Evolutionary conservation across 2,329 filamentous ascomycete genomes (phyloP), one percentile per base, ranked within the genome.

Genomic region (Ophiostoma pallidulum): DNA sequence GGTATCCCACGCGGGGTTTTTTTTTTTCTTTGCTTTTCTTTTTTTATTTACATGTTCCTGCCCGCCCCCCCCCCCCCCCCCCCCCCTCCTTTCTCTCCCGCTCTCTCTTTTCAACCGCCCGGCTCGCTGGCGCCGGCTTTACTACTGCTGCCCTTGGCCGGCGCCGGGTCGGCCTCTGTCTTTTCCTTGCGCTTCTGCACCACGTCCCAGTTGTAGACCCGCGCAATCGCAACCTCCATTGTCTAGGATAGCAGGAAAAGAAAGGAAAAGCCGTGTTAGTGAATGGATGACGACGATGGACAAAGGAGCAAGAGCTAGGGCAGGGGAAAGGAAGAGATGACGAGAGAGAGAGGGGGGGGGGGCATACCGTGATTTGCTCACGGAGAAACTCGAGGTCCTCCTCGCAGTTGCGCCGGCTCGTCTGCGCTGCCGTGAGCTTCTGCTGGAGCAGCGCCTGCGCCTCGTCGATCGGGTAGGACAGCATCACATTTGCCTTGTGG

Each of bases 171-270:
- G 44, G 71, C 77, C 33, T 84, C 81, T 4, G 68, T 73, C 65
- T 89, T 92, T 52, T 95, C 89, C 72, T 95, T 96, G 57, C 92
- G 76, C 68, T 94, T 87, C 71, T 95, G 86, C 37, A 91, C 87
- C 4, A 98, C 89, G 60, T 98, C 92, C 91, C 92, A 97, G 66
- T 98, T 98, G 67, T 98, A 97, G n/a, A 98, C 90, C 54, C 92
- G 77, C 19, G 92, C 92, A 35, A 91, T 89, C 4, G 92, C 92
- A 29, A 98, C 92, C 66, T 98, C 92, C 72, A 98, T 83, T 0
- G 90, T 96, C 87, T 94, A 56, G n/a, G 36, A n/a, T n/a, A n/a
- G n/a, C n/a, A n/a, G n/a, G n/a, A n/a, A n/a, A n/a, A n/a, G n/a
- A n/a, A n/a, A n/a, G n/a, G n/a, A n/a, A n/a, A n/a, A n/a, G n/a